Evolutionary conservation across 495 filamentous ascomycete genomes (phyloP), one percentile per base, ranked within the genome.

Genomic region (Pyrenula aspistea): DNA sequence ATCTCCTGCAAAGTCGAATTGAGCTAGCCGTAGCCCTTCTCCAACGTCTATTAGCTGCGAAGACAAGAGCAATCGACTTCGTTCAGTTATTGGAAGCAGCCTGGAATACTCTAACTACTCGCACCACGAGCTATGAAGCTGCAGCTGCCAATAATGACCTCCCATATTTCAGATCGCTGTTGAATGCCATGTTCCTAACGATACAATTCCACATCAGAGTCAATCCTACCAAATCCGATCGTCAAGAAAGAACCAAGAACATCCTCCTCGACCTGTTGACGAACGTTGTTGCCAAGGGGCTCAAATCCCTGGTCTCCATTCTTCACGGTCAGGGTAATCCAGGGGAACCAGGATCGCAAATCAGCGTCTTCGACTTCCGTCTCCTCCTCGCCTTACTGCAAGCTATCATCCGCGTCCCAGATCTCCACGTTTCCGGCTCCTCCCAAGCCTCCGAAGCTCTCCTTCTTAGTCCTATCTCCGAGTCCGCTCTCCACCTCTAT

Each of bases 301-400:
- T 96, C 70, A 82, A 83, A 52, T 82, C 86, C 3, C 75, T 96
- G 24, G 88, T 86, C 4, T 78, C 82, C 0, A 77, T 85, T 53
- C 76, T 95, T 31, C 91, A 95, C 63, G 78, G 77, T 8, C 62
- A 70, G 21, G 53, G 63, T 15, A 63, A 68, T 21, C 75, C 85
- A 56, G 63, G 78, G 67, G n/a, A 77, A 72, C 22, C 75, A 75
- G 57, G 67, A 70, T 12, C 79, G 82, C 2, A 75, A 76, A 54
- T 52, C 50, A 19, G 50, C 22, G 8, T 20, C 8, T 4, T 10
- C 10, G 93, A 99, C 63, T 83, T 97, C 61, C 85, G 85, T 19
- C 85, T 96, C 49, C 71, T 99, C 22, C 96, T 86, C n/a, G 89
- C 86, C 4, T 85, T 96, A 60, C 75, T 97, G 15, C 91, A 96